phyloP scores from a whole-genome alignment of 495 filamentous ascomycete species.

The Aspergillus taichungensis region DNA sequence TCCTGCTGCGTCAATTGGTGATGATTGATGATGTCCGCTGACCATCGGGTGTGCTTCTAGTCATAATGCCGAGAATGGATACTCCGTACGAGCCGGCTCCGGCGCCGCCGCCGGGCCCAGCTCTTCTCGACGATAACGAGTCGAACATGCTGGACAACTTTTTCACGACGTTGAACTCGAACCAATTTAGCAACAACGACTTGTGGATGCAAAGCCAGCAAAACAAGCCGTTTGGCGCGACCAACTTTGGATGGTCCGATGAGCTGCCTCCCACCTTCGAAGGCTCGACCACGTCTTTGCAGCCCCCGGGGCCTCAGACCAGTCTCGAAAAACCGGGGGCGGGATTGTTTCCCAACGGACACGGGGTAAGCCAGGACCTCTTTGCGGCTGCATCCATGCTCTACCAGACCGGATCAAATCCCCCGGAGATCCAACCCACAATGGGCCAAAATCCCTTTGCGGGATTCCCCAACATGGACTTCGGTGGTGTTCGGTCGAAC shows the following conservation, averaged over 20 bases:
- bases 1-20: constrained; percentile 7
- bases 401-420: constrained; percentile 29
- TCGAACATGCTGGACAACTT: constrained; percentile 53
- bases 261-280: constrained; percentile 53
- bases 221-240: constrained; percentile 35
- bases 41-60: background rate
- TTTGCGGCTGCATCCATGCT: constrained; percentile 44
- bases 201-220: constrained; percentile 35
- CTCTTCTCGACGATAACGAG: constrained; percentile 54
- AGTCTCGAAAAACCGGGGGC: constrained; percentile 16
- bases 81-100: constrained; percentile 49
- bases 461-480: constrained; percentile 17
- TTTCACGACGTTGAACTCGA: constrained; percentile 50
- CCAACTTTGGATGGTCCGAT: constrained; percentile 43
- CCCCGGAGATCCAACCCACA: constrained; percentile 19
- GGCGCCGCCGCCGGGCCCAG: constrained; percentile 47
- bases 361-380: constrained; percentile 31
- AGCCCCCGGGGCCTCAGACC: constrained; percentile 29
- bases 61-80: constrained; percentile 38
- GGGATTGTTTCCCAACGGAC: constrained; percentile 14
- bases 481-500: constrained; percentile 10
- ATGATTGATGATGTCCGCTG: constrained; percentile 12
- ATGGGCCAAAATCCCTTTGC: constrained; percentile 25
- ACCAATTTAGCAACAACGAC: constrained; percentile 39
- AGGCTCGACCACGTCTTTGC: constrained; percentile 53